Percentiles rank a stretch among this genome's conserved stretches.
Evolutionary conservation across 768 basidiomycete genomes (phyloP).

Genomic region (Obba rivulosa): DNA sequence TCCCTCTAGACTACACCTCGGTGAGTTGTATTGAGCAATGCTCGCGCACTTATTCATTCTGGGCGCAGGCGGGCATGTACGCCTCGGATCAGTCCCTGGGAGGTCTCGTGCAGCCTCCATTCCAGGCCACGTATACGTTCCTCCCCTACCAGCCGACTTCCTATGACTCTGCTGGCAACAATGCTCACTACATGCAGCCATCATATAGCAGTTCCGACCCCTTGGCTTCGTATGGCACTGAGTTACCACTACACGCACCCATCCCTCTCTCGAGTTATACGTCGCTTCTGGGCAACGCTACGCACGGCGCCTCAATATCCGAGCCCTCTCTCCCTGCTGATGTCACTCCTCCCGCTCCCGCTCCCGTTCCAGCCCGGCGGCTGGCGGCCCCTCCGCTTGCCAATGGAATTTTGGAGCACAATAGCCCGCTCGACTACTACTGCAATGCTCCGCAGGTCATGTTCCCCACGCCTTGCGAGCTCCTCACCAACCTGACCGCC

Average conservation of each 20-base stretch:
- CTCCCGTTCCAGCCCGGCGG: no score
- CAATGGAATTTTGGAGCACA: neutral
- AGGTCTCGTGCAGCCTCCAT: no score
- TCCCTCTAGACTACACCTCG: neutral
- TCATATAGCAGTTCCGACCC: no score
- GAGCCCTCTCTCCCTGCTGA: neutral
- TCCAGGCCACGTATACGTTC: conserved; percentile 1
- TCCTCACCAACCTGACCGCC: conserved; percentile 42
- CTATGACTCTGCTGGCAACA: no score
- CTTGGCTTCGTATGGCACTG: neutral
- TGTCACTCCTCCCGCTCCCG: neutral
- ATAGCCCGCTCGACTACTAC: conserved; percentile 15
- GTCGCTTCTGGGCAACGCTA: conserved; percentile 7
- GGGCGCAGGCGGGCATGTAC: no score
- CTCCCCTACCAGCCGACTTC: neutral
- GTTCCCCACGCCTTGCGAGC: conserved; percentile 63
- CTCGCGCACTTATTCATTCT: no score
- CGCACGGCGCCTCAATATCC: neutral
- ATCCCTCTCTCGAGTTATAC: conserved; percentile 18
- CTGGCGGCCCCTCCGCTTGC: neutral
- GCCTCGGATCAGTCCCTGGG: no score
- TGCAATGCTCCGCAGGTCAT: conserved; percentile 18
- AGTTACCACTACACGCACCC: conserved; percentile 18
- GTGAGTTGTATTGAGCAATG: no score
- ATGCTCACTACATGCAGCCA: no score